Conservation (phyloP, 495 filamentous ascomycete species). For the Clohesyomyces aquaticus region DNA sequence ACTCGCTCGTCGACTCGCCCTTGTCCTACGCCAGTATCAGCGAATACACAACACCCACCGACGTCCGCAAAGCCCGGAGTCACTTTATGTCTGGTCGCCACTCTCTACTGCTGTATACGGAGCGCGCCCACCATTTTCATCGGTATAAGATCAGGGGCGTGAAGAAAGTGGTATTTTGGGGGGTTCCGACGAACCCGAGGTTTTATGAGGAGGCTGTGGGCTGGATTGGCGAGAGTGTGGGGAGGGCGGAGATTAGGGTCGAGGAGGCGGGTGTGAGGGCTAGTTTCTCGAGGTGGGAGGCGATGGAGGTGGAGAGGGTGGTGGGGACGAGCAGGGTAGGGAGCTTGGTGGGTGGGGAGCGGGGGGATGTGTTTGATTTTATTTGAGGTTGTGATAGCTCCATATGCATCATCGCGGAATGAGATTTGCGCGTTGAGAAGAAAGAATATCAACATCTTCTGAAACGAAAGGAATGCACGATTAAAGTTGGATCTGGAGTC, state of each 20-base stretch:
- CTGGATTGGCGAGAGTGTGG: constrained; percentile 55
- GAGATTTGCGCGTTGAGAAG: too few relatives aligned
- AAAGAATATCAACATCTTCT: too few relatives aligned
- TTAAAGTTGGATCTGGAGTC: too few relatives aligned
- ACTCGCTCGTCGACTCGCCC: constrained; percentile 67
- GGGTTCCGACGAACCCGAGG: constrained; percentile 79
- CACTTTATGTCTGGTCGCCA: constrained; percentile 85
- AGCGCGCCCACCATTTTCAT: constrained; percentile 91
- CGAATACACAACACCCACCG: constrained; percentile 78
- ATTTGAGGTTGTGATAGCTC: too few relatives aligned
- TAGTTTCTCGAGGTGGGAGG: constrained; percentile 87
- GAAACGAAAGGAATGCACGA: too few relatives aligned
- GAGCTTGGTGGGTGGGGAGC: constrained; percentile 72
- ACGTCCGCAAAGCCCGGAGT: constrained; percentile 79
- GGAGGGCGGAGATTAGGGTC: constrained; percentile 40
- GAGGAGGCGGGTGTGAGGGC: constrained; percentile 59
- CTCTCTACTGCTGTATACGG: constrained; percentile 84
- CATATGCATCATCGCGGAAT: too few relatives aligned
- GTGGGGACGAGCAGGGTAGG: constrained; percentile 75
- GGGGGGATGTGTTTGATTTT: constrained; percentile 90
- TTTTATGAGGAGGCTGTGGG: constrained; percentile 90
- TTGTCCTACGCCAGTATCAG: constrained; percentile 84
- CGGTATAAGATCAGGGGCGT: constrained; percentile 80
- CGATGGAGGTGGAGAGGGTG: constrained; percentile 82
- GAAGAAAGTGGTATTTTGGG: constrained; percentile 80